Conservation (phyloP, 1,284 basidiomycete genomes). For the Tilletia walkeri region DNA sequence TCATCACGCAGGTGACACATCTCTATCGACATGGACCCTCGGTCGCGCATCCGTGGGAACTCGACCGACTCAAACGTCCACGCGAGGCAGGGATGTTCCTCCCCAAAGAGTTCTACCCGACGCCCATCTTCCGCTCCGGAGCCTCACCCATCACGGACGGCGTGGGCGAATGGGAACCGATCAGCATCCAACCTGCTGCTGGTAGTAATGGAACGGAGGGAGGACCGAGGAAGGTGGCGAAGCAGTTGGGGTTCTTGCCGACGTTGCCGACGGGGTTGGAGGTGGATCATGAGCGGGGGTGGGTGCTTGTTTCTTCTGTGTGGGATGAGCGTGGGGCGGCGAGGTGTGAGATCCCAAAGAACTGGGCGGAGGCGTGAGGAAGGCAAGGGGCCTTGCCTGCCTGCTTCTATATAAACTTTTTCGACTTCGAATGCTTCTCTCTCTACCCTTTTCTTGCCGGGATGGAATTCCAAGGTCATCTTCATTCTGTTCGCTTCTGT, state of each 20-base stretch:
- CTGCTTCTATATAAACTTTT: too few species aligned
- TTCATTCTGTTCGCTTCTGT: too few species aligned
- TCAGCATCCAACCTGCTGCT: not conserved
- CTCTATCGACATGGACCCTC: conserved; percentile 19
- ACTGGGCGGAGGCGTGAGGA: conserved; percentile 28
- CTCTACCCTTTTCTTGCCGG: too few species aligned
- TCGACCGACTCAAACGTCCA: conserved; percentile 12
- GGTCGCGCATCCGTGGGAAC: conserved; percentile 25
- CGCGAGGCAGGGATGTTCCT: conserved; percentile 21
- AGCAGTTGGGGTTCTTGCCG: conserved; percentile 33
- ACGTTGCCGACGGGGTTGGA: conserved; percentile 36
- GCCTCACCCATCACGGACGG: not conserved
- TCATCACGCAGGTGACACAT: conserved; percentile 20
- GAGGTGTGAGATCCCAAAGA: conserved; percentile 29
- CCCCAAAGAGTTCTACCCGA: conserved; percentile 22
- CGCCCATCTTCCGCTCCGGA: conserved; percentile 17
- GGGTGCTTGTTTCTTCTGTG: conserved; percentile 34
- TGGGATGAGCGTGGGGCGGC: conserved; percentile 42
- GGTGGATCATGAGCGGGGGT: conserved; percentile 29
- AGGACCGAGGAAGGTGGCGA: not conserved
- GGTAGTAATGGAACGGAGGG: not conserved
- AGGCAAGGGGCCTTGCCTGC: too few species aligned
- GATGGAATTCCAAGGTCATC: too few species aligned
- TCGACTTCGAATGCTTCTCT: too few species aligned
- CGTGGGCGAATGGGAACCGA: not conserved